Conservation (phyloP, 2,329 filamentous ascomycete genomes). For the Plectosphaerella cucumerina region DNA sequence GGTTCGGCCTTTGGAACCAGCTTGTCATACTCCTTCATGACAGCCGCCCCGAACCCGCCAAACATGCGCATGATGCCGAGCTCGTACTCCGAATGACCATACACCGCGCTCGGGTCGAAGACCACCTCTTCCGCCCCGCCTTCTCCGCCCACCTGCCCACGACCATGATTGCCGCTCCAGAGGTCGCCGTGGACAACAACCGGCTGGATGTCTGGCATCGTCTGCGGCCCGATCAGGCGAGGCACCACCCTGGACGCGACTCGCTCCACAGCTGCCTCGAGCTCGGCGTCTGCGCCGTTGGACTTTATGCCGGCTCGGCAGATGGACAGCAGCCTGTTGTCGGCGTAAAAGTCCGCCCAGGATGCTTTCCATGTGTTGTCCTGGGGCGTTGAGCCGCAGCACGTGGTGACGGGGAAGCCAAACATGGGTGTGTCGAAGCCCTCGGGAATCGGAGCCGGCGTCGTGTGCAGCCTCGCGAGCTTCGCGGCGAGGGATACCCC, state of each 20-base stretch:
- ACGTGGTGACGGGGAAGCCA: constrained; percentile 81
- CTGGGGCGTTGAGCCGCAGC: constrained; percentile 81
- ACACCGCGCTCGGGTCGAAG: constrained; percentile 77
- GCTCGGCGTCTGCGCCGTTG: constrained; percentile 60
- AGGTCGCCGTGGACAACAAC: constrained; percentile 87
- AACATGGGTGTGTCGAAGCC: constrained; percentile 61
- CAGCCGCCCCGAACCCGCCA: constrained; percentile 71
- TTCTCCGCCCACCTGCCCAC: constrained; percentile 53
- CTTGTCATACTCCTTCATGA: constrained; percentile 73
- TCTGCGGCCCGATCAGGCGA: constrained; percentile 64
- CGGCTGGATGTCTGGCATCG: constrained; percentile 63
- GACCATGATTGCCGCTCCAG: constrained; percentile 83
- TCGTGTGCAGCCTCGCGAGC: constrained; percentile 74
- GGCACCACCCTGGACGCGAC: constrained; percentile 67
- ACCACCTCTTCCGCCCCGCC: constrained; percentile 67
- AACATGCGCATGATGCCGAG: constrained; percentile 97
- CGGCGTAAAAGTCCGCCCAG: constrained; percentile 84
- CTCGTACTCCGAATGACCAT: constrained; percentile 86
- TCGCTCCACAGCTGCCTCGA: constrained; percentile 60
- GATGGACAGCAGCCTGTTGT: constrained; percentile 68
- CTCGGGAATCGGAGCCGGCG: constrained; percentile 61
- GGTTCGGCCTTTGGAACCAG: constrained; percentile 78
- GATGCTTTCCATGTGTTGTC: constrained; percentile 68
- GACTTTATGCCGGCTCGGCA: constrained; percentile 49
- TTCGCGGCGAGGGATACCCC: constrained; percentile 65